Base-by-base conservation (phyloP, 495 filamentous ascomycete species). In the Parachaetomium inaequale region DNA sequence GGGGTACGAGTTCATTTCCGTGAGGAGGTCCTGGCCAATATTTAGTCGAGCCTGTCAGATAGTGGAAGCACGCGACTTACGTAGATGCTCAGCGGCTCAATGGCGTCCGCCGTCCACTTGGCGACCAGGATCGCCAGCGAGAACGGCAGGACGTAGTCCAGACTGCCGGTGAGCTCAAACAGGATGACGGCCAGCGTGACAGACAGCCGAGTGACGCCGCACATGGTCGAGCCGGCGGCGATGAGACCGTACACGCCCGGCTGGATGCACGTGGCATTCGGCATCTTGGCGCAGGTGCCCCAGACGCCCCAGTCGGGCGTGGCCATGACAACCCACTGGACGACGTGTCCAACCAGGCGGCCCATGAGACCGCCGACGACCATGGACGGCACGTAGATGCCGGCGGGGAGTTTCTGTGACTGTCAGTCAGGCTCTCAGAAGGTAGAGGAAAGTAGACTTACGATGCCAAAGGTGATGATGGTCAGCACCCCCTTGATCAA, bases 341-440 rank as follows among this genome's bases (percentile, higher is more conserved):
- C 88, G 11, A 85, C 65, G 69, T 97, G 92, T 1, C 94, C 94
- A 54, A 96, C 85, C 17, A 92, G 84, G 3, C 94, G 88, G 34
- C 94, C 94, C 80, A 96, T 87, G 43, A 98, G 78, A 70, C 94
- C 94, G 60, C 94, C 94, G 50, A 96, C 91, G 34, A 98, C 94
- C 94, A 98, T 98, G 66, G 91, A 95, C 4, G 94, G 94, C 0
- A 98, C 93, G 66, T 98, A 98, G 63, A 98, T 97, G 34, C 94
- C 94, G 3, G 92, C 91, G 11, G 94, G 94, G 3, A 97, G 87
- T 75, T 98, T 98, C 75, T 77, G 47, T 50, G 19, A 2, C 3
- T 46, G 28, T 59, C 43, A 43, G 51, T 21, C 2, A 25, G 29
- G 14, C 21, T 19, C 7, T 14, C 6, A 25, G 26, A 12, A 25